Base-by-base conservation (phyloP, 1,284 basidiomycete genomes). In the Chondrostereum purpureum region DNA sequence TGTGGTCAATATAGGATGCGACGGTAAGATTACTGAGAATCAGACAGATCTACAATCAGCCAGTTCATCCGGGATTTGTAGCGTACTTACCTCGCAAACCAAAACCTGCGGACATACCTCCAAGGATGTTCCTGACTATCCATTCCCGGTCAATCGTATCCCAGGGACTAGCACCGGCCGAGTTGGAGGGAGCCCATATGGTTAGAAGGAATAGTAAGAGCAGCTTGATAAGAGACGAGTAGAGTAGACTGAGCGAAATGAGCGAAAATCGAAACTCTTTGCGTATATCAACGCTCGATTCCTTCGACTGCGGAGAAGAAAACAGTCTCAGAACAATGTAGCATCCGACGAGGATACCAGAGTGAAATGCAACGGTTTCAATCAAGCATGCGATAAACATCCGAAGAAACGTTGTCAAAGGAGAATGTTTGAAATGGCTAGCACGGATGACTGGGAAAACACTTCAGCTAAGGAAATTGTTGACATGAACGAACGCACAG, bases 221-320 rank as follows among this genome's bases (percentile, higher is more conserved):
- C 6, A 92, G 74, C 53, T 94, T 94, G 1, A 88, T 85, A 24
- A 94, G 67, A 1, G 92, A 91, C 0, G 91, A 91, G 59, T 92
- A 93, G 50, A 94, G 73, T 3, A 94, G 69, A 3, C 85, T 84
- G 13, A 94, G 72, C 1, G 89, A 82, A 27, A 93, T 77, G 27
- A 91, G 73, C 1, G 80, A 80, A 42, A 82, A 76, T 54, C 85
- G 68, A 52, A 88, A 83, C 61, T 86, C 77, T 48, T 71, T 68
- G 31, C 73, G 74, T 43, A 83, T 75, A 27, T 75, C 76, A 44
- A 24, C n/a, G 46, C 46, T 45, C 18, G 47, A 47, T 47, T 52
- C 47, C 53, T 52, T 63, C 59, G 42, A 67, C 56, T 43, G 58
- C 19, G 69, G 44, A 54, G 63, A 53, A 46, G 69, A 64, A 3